These are phyloP conservation scores for Talaromyces borbonicus DNA, from an alignment of 495 filamentous ascomycete species.

Conservation along the genomic window DNA sequence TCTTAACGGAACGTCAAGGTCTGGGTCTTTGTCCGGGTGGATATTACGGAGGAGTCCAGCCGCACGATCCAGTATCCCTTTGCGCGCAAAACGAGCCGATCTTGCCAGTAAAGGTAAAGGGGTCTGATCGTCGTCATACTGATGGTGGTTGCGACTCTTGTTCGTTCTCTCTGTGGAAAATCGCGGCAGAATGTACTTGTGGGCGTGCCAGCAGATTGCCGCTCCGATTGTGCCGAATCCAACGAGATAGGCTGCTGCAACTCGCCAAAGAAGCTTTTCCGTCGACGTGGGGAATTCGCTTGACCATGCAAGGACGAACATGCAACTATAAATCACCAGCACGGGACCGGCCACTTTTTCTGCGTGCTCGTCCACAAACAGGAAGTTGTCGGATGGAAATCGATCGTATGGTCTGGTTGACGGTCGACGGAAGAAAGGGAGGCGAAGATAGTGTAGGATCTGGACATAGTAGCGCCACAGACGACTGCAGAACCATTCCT, in stretches of 20 bases:
- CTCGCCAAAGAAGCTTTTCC: constrained; percentile 22
- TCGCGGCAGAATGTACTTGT: constrained; percentile 1
- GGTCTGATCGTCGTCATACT: not conserved
- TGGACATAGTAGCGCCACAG: constrained; percentile 15
- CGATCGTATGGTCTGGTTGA: constrained; percentile 11
- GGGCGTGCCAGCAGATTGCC: constrained; percentile 1
- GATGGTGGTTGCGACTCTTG: not conserved
- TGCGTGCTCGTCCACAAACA: constrained; percentile 3
- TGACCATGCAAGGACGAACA: constrained; percentile 24
- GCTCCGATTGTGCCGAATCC: constrained; percentile 10
- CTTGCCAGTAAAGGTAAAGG: too few relatives aligned
- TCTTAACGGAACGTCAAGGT: constrained; percentile 9
- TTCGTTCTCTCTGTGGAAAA: not conserved
- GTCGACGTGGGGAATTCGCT: constrained; percentile 14
- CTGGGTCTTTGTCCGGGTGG: constrained; percentile 11
- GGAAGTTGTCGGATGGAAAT: constrained; percentile 12
- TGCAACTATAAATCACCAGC: constrained; percentile 12
- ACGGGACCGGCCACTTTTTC: constrained; percentile 10
- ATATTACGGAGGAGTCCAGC: constrained; percentile 13
- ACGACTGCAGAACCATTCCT: constrained; percentile 13
- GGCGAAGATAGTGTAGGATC: constrained; percentile 12
- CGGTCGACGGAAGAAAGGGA: constrained; percentile 11
- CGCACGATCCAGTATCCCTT: not conserved
- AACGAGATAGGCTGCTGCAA: constrained; percentile 10
- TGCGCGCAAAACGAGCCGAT: not conserved